Evolutionary conservation across 371 early-diverging fungal species (phyloP).

Genomic region (Chytridium lagenaria): DNA sequence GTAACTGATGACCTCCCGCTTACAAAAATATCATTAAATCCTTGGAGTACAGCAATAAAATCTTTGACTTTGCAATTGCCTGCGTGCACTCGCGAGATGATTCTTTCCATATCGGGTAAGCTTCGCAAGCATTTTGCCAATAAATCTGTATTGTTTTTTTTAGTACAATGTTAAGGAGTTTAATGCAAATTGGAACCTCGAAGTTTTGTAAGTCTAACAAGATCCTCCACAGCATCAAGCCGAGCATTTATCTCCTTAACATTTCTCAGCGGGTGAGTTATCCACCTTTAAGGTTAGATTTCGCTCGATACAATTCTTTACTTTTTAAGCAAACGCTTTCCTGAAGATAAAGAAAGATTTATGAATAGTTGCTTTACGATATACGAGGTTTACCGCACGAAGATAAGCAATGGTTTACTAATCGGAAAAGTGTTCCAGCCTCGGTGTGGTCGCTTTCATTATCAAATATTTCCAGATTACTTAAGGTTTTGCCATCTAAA

Average conservation of each 20-base stretch:
- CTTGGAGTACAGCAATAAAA: conserved; percentile 68
- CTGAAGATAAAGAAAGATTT: not conserved
- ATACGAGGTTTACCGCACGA: conserved; percentile 70
- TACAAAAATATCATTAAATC: conserved; percentile 66
- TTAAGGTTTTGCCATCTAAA: conserved; percentile 93
- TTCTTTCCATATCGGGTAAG: conserved; percentile 93
- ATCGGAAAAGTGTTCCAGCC: conserved; percentile 85
- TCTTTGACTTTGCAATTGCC: conserved; percentile 80
- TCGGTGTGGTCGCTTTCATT: conserved; percentile 79
- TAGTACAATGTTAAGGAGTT: no score
- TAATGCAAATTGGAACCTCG: conserved; percentile 47
- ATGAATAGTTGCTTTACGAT: not conserved
- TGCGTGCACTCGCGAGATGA: conserved; percentile 89
- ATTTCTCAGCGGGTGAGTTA: conserved; percentile 90
- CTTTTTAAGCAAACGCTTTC: conserved; percentile 73
- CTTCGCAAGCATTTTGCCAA: conserved; percentile 47
- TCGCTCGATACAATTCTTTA: not conserved
- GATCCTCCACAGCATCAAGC: conserved; percentile 85
- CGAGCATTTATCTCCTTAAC: conserved; percentile 81
- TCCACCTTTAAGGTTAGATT: conserved; percentile 65
- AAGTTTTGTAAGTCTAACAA: conserved; percentile 59
- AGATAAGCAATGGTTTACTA: conserved; percentile 85
- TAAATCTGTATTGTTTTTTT: no score
- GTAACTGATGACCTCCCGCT: conserved; percentile 15
- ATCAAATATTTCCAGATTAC: conserved; percentile 93